These are phyloP conservation scores for Vaccinium darrowii DNA, from an alignment of 148 eudicot genomes.

Conservation along the genomic window DNA sequence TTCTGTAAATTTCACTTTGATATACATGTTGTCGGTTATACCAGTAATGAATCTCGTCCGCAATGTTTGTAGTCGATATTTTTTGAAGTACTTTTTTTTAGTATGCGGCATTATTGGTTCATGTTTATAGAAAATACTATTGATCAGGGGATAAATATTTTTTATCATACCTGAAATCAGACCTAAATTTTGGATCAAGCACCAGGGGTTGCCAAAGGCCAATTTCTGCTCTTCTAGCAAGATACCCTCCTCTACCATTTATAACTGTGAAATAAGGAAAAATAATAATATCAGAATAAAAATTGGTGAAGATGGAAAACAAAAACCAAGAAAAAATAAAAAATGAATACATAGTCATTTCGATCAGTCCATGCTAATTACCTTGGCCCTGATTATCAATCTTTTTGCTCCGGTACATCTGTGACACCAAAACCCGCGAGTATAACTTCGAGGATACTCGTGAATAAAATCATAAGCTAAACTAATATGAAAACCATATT, in stretches of 20 bases:
- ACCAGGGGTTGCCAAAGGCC: slow-evolving; percentile 10
- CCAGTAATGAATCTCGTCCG: neutral
- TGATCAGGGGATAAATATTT: no score
- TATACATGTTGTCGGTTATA: neutral
- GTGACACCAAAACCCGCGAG: neutral
- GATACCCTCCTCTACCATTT: neutral
- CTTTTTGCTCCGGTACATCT: slow-evolving; percentile 29
- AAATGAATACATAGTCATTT: neutral
- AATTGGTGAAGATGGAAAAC: neutral
- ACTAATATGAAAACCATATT: neutral
- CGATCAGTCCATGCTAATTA: neutral
- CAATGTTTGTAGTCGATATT: neutral
- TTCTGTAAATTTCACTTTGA: neutral
- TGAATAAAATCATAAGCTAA: neutral
- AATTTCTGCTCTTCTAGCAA: neutral
- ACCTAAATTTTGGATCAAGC: neutral
- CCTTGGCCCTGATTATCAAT: slow-evolving; percentile 27
- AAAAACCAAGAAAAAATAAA: neutral
- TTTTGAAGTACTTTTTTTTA: neutral
- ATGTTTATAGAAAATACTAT: neutral
- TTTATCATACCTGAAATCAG: neutral
- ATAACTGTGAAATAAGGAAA: neutral
- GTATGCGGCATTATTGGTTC: neutral
- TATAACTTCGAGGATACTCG: neutral
- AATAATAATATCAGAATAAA: neutral